Evolutionary conservation across 176 grass and related monocot species (phyloP), one percentile per base, ranked within the genome.

Genomic region (bread wheat (Triticum aestivum)): DNA sequence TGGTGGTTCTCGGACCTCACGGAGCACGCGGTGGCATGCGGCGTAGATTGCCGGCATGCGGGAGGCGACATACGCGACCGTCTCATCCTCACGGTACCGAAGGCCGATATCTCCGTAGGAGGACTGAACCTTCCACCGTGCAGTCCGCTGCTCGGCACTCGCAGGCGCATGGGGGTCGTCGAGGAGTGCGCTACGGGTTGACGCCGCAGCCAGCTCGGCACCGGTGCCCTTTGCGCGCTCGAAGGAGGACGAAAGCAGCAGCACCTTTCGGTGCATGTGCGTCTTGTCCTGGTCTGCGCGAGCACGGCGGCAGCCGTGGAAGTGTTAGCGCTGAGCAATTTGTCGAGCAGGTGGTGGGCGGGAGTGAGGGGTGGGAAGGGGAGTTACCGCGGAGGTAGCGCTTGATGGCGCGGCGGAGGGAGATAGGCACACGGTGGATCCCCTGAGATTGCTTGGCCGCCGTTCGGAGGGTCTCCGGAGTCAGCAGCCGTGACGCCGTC

Each of bases 11-110:
- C 23, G 68, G 23, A 98, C 96, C 96, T 98, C 96, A 3, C 88
- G 90, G 39, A 98, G 96, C 11, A 98, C 96, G 15, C 93, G 93
- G 69, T 98, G 87, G 85, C 92, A 95, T 5, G 96, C 90, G 17
- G 96, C 63, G 38, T 96, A 94, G 62, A 98, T 92, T 34, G 93
- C 93, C 0, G 92, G 93, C 96, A 96, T 98, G 69, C 96, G 96
- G 67, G 92, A 94, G 18, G 96, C 93, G 5, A 98, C 90, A 11
- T 98, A 98, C 5, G 96, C 91, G 14, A 94, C 84, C 5, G 96
- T 98, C 87, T 95, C 96, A 23, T 95, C 90, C 61, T 94, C 96
- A 4, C 84, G 83, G 79, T 95, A 95, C 86, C 75, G 86, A 54
- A 94, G 89, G 45, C 91, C 96, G 44, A 85, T 95, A 66, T 98